Percentiles rank a stretch among this genome's conserved stretches.
Conservation (phyloP, 345 rosid genomes). For the Anacardium occidentale region DNA sequence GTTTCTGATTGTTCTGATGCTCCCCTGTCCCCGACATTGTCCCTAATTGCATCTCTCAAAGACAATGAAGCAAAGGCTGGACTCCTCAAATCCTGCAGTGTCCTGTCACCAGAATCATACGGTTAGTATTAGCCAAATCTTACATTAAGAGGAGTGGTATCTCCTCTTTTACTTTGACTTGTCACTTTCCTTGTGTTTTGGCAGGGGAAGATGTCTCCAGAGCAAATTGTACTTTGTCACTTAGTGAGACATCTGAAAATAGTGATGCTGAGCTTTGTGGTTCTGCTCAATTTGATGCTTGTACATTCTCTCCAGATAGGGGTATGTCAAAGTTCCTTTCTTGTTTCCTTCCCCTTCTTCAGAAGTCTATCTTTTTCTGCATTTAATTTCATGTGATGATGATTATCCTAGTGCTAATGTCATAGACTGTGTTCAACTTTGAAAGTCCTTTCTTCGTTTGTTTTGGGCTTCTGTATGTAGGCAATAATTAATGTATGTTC, state of each 20-base stretch:
- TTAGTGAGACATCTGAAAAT: slow-evolving; percentile 1
- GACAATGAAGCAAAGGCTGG: slow-evolving; percentile 16
- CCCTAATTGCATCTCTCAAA: slow-evolving; percentile 19
- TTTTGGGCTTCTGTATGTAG: background rate
- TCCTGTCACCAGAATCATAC: slow-evolving; percentile 23
- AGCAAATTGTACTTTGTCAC: slow-evolving; percentile 1
- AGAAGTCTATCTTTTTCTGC: background rate
- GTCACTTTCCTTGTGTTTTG: slow-evolving; percentile 9
- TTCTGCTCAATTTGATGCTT: slow-evolving; percentile 18
- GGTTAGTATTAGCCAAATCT: slow-evolving; percentile 36
- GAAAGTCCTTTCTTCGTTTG: background rate
- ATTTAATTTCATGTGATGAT: slow-evolving; percentile 9
- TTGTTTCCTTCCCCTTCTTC: background rate
- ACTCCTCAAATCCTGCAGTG: slow-evolving; percentile 25
- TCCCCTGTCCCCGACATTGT: slow-evolving; percentile 5
- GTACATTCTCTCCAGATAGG: background rate
- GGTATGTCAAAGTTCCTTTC: slow-evolving; percentile 7
- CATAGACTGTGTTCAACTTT: background rate
- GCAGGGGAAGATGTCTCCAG: slow-evolving; percentile 13
- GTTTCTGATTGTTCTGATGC: slow-evolving; percentile 23
- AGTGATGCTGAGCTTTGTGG: slow-evolving; percentile 11
- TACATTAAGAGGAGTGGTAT: slow-evolving; percentile 4
- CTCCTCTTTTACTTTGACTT: background rate
- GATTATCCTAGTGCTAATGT: background rate
- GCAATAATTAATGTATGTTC: background rate